Base-by-base conservation (phyloP, 208 protist species). In the Leishmania tropica region DNA sequence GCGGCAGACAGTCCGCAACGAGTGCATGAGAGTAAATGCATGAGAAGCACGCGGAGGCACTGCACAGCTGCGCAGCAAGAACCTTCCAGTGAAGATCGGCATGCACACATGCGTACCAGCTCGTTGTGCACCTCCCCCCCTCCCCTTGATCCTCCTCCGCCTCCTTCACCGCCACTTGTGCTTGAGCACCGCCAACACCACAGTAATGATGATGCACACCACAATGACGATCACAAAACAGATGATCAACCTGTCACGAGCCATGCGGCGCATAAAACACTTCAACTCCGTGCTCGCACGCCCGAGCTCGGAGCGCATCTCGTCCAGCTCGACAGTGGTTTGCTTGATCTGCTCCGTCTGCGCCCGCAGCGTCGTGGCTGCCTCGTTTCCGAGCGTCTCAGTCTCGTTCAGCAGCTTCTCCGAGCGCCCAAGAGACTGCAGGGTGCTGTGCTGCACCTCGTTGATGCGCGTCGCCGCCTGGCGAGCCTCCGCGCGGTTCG, bases 221-320 rank as follows among this genome's bases (percentile, higher is more conserved):
- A 96, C 70, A 83, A 96, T 94, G 58, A 93, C 84, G 35, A 96
- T 83, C 15, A 80, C 72, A 67, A 96, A 96, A 79, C 90, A 96
- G 47, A 98, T 90, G 77, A 98, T 93, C 60, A 98, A 91, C 47
- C 90, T 93, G 76, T 98, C 95, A 35, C 89, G 82, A 76, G 90
- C 88, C 92, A 98, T 96, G 5, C 93, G 90, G 21, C 92, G 84
- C 86, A 98, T 89, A 78, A 98, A 91, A 5, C 85, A 84, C 79
- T 90, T 90, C 62, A 93, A 62, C 78, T 91, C 88, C 53, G 78
- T 80, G 51, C 84, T 81, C 6, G 84, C 88, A 47, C 85, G 87
- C 4, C 78, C 79, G 17, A 95, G 70, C 51, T 90, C 82, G 1
- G 80, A 86, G 45, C 89, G 74, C 74, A 90, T 88, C 84, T 92